Evolutionary conservation across 805 yeast species (phyloP).

Genomic region (Candida ascalaphidarum): DNA sequence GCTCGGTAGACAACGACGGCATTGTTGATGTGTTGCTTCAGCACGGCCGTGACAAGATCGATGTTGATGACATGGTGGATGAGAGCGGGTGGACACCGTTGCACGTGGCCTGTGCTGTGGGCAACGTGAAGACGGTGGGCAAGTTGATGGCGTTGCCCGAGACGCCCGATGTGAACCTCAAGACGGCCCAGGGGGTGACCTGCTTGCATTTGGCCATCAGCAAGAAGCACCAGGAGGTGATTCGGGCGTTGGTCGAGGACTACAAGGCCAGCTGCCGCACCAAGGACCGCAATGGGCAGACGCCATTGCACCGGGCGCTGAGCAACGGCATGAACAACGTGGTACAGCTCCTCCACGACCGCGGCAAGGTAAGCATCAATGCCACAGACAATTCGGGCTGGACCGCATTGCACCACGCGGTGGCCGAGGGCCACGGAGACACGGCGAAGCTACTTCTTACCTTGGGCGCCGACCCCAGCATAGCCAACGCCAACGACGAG

Average conservation of each 20-base stretch:
- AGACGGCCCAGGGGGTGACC: conserved; percentile 65
- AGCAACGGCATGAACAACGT: conserved; percentile 59
- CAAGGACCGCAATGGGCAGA: conserved; percentile 59
- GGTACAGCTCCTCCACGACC: conserved; percentile 42
- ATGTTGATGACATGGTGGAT: conserved; percentile 63
- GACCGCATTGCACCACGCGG: conserved; percentile 85
- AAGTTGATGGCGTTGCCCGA: conserved; percentile 44
- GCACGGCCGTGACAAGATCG: conserved; percentile 25
- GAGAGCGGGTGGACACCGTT: conserved; percentile 83
- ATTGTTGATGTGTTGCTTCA: conserved; percentile 36
- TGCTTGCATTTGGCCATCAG: conserved; percentile 71
- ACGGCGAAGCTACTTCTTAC: conserved; percentile 54
- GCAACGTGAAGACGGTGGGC: conserved; percentile 46
- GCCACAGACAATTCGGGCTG: conserved; percentile 65
- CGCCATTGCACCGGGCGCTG: conserved; percentile 78
- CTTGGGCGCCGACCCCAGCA: conserved; percentile 56
- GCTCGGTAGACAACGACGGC: conserved; percentile 48
- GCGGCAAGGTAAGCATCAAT: conserved; percentile 56
- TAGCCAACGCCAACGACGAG: conserved; percentile 28
- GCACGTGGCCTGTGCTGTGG: conserved; percentile 76
- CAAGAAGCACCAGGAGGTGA: conserved; percentile 51
- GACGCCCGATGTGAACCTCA: conserved; percentile 50
- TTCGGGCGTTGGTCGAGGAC: conserved; percentile 40
- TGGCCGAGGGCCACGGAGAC: conserved; percentile 85
- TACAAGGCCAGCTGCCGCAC: conserved; percentile 54